Evolutionary conservation across 805 yeast genomes (phyloP).

Genomic region (Torulaspora gathmanii): DNA sequence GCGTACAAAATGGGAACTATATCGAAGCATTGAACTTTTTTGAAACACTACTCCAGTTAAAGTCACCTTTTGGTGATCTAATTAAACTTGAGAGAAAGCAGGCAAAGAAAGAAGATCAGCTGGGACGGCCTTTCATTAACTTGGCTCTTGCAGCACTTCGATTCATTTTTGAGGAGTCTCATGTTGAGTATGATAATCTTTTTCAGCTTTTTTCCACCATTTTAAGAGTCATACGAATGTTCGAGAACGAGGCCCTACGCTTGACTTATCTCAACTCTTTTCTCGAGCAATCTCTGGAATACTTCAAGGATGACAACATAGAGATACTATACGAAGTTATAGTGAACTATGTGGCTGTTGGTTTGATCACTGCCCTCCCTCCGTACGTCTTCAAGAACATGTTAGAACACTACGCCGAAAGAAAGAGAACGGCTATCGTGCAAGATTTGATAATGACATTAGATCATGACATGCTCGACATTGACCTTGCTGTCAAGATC

Average conservation of each 20-base stretch:
- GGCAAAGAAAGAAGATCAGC: slow-evolving; percentile 21
- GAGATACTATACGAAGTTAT: slow-evolving; percentile 48
- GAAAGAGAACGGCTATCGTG: slow-evolving; percentile 44
- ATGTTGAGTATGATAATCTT: slow-evolving; percentile 18
- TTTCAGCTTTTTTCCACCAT: slow-evolving; percentile 14
- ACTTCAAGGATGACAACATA: slow-evolving; percentile 21
- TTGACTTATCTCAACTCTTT: slow-evolving; percentile 4
- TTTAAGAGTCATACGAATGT: slow-evolving; percentile 8
- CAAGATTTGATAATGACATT: slow-evolving; percentile 67
- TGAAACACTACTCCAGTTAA: slow-evolving; percentile 16
- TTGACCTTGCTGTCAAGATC: slow-evolving; percentile 65
- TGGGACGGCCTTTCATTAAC: slow-evolving; percentile 30
- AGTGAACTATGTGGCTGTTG: slow-evolving; percentile 47
- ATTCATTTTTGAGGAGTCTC: slow-evolving; percentile 19
- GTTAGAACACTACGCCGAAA: slow-evolving; percentile 46
- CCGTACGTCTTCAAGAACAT: slow-evolving; percentile 60
- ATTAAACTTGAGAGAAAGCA: slow-evolving; percentile 16
- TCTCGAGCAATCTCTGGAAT: slow-evolving; percentile 19
- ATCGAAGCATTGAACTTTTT: slow-evolving; percentile 27
- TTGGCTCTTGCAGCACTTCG: slow-evolving; percentile 30
- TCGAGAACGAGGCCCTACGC: slow-evolving; percentile 2
- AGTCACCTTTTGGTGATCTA: slow-evolving; percentile 18
- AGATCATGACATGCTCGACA: slow-evolving; percentile 64
- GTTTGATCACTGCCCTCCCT: slow-evolving; percentile 47
- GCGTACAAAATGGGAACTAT: slow-evolving; percentile 31